Evolutionary conservation across 306 rosid genomes (phyloP), one percentile per base, ranked within the genome.

Genomic region (Inga laurina): DNA sequence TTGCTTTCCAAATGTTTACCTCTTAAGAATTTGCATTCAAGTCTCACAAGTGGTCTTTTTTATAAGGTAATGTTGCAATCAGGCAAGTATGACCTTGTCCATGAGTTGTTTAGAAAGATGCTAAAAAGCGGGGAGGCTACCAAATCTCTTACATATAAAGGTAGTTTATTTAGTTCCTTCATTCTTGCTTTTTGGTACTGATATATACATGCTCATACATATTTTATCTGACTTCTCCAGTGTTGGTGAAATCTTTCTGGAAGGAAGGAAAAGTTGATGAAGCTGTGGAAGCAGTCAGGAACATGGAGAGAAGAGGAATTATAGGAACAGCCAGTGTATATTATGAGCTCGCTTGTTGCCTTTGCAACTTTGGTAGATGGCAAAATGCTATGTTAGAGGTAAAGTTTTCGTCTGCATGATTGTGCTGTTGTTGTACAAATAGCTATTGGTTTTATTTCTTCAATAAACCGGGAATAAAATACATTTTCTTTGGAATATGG

Each of bases 291-390:
- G 93, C 86, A 64, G 92, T 95, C 82, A 89, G 96, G 84, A 91
- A 89, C 51, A 93, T 95, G 98, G 98, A 95, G 89, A 89, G 83
- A 86, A 91, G 91, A 79, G 98, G 99, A 71, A 84, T 93, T 71
- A 91, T 88, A 81, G 97, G 98, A 84, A 86, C 88, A 68, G 88
- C 89, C 72, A 86, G 92, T 80, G 87, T 95, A 10, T 95, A 93
- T 88, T 95, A 93, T 74, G 98, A 92, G 85, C 84, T 95, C 48
- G 98, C 98, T 74, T 90, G 97, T 86, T 95, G 97, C 90, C 96
- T 95, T 77, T 93, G 98, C 86, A 86, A 91, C 89, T 68, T 69
- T 59, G 98, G 98, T 78, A 93, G 96, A 81, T 95, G 99, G 98
- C 91, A 87, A 83, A 92, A 95, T 83, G 99, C 97, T 80, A 81